phyloP scores from a whole-genome alignment of 495 filamentous ascomycete species.

The Clavariopsis aquatica region DNA sequence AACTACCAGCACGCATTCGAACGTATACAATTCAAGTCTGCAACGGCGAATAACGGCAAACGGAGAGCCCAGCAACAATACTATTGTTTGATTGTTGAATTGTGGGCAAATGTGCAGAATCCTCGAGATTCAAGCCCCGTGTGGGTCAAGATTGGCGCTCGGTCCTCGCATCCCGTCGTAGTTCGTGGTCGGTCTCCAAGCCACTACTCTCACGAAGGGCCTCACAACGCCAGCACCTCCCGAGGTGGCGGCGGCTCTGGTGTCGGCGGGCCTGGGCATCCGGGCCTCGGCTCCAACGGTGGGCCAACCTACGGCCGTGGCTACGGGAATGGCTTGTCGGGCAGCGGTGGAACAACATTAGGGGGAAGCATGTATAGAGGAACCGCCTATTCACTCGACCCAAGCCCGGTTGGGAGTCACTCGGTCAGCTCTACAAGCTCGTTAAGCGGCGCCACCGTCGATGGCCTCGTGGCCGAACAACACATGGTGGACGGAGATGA shows the following conservation, averaged over 20 bases:
- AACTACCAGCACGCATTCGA: constrained; percentile 66
- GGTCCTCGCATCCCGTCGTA: constrained; percentile 83
- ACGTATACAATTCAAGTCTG: constrained; percentile 93
- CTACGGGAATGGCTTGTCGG: constrained; percentile 28
- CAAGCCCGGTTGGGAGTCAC: constrained; percentile 37
- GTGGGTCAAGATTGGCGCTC: constrained; percentile 77
- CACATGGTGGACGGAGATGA: constrained; percentile 42
- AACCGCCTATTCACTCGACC: constrained; percentile 38
- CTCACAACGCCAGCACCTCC: constrained; percentile 64
- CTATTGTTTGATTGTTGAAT: constrained; percentile 88
- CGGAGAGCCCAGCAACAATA: constrained; percentile 88
- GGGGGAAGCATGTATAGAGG: constrained; percentile 35
- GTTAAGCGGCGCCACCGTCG: constrained; percentile 42
- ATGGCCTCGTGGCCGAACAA: constrained; percentile 38
- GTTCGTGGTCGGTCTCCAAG: constrained; percentile 91
- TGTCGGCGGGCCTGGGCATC: constrained; percentile 50
- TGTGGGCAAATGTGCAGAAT: constrained; percentile 71
- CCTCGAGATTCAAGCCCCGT: constrained; percentile 47
- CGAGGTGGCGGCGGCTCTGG: constrained; percentile 65
- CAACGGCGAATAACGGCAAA: constrained; percentile 95
- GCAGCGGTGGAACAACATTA: constrained; percentile 17
- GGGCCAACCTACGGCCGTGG: constrained; percentile 11
- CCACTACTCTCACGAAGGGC: constrained; percentile 80
- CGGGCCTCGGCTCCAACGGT: constrained; percentile 29
- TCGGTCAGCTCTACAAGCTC: constrained; percentile 44